These are phyloP conservation scores for Prunus mume DNA, from an alignment of 306 rosid genomes.

Conservation along the genomic window DNA sequence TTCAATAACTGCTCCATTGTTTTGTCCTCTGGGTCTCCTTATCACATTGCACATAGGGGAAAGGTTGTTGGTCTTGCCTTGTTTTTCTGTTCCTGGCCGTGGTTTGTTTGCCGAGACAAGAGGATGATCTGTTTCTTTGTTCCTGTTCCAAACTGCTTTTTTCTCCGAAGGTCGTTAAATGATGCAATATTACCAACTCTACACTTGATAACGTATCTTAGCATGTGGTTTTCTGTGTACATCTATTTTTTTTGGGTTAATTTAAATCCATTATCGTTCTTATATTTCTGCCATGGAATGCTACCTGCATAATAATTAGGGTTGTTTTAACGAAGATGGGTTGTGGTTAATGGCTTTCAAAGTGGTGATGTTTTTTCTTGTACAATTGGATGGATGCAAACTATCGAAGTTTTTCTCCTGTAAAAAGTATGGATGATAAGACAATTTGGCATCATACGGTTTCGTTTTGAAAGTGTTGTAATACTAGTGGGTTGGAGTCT, in stretches of 20 bases:
- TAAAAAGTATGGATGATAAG: too few species aligned
- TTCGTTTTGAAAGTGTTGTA: too few species aligned
- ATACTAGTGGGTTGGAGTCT: too few species aligned
- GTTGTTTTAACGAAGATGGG: not conserved
- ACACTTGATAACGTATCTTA: too few species aligned
- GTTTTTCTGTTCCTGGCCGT: constrained; percentile 37
- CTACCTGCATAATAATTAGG: not conserved
- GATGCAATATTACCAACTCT: too few species aligned
- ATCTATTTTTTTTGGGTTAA: too few species aligned
- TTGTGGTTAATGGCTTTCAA: not conserved
- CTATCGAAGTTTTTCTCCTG: too few species aligned
- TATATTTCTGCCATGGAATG: not conserved
- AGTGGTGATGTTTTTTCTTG: not conserved
- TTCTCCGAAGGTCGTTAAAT: too few species aligned
- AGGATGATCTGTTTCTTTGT: not conserved
- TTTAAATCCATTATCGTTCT: not conserved
- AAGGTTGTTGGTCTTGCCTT: constrained; percentile 25
- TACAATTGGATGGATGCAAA: not conserved
- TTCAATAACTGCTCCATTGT: constrained; percentile 28
- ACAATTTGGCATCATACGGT: too few species aligned
- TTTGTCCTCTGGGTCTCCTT: constrained; percentile 16
- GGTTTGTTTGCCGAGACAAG: constrained; percentile 43
- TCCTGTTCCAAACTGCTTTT: too few species aligned
- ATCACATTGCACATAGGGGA: constrained; percentile 28
- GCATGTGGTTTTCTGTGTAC: too few species aligned